Evolutionary conservation across 306 rosid genomes (phyloP).

Genomic region (Ammopiptanthus mongolicus): DNA sequence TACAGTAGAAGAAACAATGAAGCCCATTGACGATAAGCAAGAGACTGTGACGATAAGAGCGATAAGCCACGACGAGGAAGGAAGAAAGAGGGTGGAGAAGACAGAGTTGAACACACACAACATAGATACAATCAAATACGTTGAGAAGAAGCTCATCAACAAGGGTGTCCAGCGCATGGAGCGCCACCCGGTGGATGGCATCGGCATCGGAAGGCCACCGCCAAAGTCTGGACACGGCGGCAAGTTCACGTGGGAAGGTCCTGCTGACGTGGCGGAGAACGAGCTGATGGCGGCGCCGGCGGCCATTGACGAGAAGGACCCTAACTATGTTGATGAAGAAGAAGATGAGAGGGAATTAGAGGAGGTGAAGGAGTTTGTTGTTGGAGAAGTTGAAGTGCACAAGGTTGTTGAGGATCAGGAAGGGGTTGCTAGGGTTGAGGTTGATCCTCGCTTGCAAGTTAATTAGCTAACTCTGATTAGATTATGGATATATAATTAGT

Average conservation of each 20-base stretch:
- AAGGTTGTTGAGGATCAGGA: slow-evolving; percentile 34
- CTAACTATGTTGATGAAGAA: slow-evolving; percentile 73
- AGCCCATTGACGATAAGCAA: slow-evolving; percentile 47
- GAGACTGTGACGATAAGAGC: slow-evolving; percentile 54
- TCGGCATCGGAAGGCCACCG: slow-evolving; percentile 41
- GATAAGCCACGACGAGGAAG: slow-evolving; percentile 61
- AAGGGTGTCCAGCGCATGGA: slow-evolving; percentile 65
- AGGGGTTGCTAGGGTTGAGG: slow-evolving; percentile 62
- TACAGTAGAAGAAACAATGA: slow-evolving; percentile 16
- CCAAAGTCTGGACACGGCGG: slow-evolving; percentile 77
- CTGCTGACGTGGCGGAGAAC: slow-evolving; percentile 32
- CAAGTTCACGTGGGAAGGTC: slow-evolving; percentile 92
- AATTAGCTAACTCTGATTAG: neutral
- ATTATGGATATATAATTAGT: neutral
- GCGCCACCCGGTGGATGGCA: slow-evolving; percentile 61
- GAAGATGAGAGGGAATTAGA: slow-evolving; percentile 28
- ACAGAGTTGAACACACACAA: slow-evolving; percentile 43
- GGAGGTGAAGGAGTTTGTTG: slow-evolving; percentile 34
- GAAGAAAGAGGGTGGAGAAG: slow-evolving; percentile 57
- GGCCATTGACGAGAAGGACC: slow-evolving; percentile 72
- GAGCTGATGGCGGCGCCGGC: slow-evolving; percentile 45
- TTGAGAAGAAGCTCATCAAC: slow-evolving; percentile 63
- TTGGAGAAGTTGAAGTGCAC: slow-evolving; percentile 57
- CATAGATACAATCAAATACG: slow-evolving; percentile 51
- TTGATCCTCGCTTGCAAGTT: slow-evolving; percentile 51